Percentiles rank a stretch among this genome's conserved stretches.
Evolutionary conservation across 805 yeast genomes (phyloP).

Genomic region (Myxozyma vanderwaltii): DNA sequence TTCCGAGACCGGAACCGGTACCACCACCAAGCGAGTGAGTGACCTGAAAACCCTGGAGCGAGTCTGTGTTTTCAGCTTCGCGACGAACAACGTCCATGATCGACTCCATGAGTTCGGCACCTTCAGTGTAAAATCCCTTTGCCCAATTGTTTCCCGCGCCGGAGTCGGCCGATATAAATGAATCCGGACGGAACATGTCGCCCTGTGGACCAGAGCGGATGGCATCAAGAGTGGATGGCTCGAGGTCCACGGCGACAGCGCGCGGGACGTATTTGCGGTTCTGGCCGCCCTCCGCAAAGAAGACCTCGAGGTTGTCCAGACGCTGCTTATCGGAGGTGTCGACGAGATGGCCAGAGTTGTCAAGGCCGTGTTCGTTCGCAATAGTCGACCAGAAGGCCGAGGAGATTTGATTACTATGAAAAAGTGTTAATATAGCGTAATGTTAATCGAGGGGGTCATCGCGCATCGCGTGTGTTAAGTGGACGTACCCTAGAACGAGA

Average conservation of each 20-base stretch:
- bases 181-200: constrained; percentile 87
- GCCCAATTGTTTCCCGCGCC: constrained; percentile 98
- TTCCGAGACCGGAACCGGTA: constrained; percentile 97
- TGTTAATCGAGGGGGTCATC: neutral
- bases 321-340: constrained; percentile 43
- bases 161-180: constrained; percentile 83
- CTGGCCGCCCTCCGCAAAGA: constrained; percentile 84
- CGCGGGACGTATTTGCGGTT: constrained; percentile 91
- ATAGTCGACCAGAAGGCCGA: constrained; percentile 50
- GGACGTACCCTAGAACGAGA: constrained; percentile 11
- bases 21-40: constrained; percentile 86
- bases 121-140: constrained; percentile 94
- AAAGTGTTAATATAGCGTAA: neutral
- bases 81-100: constrained; percentile 89
- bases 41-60: constrained; percentile 93
- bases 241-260: constrained; percentile 88
- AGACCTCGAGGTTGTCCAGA: constrained; percentile 67
- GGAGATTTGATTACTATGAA: constrained; percentile 45
- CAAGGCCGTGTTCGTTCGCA: constrained; percentile 47
- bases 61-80: constrained; percentile 91
- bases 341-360: constrained; percentile 39
- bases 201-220: constrained; percentile 82
- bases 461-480: neutral
- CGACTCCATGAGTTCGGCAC: constrained; percentile 89
- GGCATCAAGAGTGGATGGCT: constrained; percentile 90